Evolutionary conservation across 495 filamentous ascomycete genomes (phyloP).

Genomic region (Jackrogersella multiformis): DNA sequence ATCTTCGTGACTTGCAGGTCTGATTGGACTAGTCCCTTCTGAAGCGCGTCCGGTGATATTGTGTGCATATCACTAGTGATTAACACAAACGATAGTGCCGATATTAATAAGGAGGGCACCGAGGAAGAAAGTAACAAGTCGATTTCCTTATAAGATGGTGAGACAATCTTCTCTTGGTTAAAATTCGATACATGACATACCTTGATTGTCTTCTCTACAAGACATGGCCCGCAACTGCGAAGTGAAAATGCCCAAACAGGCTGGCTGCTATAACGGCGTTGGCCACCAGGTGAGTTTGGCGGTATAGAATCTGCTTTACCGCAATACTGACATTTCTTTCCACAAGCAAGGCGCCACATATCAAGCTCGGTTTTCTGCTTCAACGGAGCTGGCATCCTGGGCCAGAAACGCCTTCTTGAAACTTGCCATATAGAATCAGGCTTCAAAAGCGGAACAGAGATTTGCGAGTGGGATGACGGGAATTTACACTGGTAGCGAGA

Average conservation of each 20-base stretch:
- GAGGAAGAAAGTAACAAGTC: conserved; percentile 67
- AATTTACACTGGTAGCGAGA: conserved; percentile 42
- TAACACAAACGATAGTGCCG: conserved; percentile 71
- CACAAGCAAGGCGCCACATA: conserved; percentile 70
- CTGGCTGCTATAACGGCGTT: conserved; percentile 61
- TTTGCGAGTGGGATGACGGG: conserved; percentile 33
- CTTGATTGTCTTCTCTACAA: conserved; percentile 65
- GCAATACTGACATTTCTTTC: conserved; percentile 65
- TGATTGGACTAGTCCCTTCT: conserved; percentile 56
- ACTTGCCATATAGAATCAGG: conserved; percentile 68
- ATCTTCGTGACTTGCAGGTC: conserved; percentile 65
- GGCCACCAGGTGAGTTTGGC: conserved; percentile 58
- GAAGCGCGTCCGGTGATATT: conserved; percentile 61
- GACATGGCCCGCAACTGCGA: conserved; percentile 68
- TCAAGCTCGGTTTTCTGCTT: conserved; percentile 62
- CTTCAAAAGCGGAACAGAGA: conserved; percentile 44
- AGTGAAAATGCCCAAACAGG: conserved; percentile 73
- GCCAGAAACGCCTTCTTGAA: conserved; percentile 64
- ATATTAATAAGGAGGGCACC: conserved; percentile 64
- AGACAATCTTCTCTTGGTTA: conserved; percentile 10
- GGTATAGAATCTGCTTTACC: conserved; percentile 47
- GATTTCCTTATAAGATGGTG: conserved; percentile 63
- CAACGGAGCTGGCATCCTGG: conserved; percentile 66
- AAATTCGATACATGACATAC: conserved; percentile 53
- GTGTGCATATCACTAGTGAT: conserved; percentile 65